These are phyloP conservation scores for Colletotrichum cereale DNA, from an alignment of 2,329 filamentous ascomycete species.

Conservation along the genomic window DNA sequence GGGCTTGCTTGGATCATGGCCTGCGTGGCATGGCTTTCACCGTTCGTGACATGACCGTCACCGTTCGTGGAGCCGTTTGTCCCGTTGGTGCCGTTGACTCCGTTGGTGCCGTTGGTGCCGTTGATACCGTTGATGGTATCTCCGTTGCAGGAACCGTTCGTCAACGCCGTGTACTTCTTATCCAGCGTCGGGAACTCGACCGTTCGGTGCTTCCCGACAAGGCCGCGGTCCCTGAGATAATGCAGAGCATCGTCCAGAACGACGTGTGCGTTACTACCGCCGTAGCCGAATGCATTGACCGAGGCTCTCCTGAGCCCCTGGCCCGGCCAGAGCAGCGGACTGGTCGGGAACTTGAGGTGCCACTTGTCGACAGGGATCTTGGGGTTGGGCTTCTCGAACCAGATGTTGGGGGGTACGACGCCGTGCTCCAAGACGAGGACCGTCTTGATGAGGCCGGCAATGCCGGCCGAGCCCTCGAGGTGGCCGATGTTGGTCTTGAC, in stretches of 20 bases:
- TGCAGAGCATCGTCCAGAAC: conserved; percentile 51
- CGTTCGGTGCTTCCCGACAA: conserved; percentile 33
- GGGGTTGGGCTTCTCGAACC: conserved; percentile 47
- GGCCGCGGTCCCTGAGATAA: conserved; percentile 20
- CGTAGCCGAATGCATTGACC: conserved; percentile 58
- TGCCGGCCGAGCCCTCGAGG: conserved; percentile 43
- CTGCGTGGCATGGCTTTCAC: no score
- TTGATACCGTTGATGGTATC: conserved; percentile 44
- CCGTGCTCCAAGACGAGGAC: conserved; percentile 48
- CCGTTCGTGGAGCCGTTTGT: conserved; percentile 47
- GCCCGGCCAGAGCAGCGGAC: conserved; percentile 35
- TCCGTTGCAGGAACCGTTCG: no score
- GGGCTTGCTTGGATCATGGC: neutral
- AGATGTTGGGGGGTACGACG: conserved; percentile 48
- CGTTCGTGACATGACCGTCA: no score
- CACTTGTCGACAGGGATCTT: conserved; percentile 46
- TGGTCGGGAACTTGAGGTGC: conserved; percentile 49
- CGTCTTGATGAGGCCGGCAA: conserved; percentile 47
- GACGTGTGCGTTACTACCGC: conserved; percentile 41
- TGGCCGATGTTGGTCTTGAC: conserved; percentile 46
- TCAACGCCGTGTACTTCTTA: neutral
- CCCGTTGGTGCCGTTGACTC: conserved; percentile 44
- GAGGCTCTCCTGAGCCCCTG: conserved; percentile 61
- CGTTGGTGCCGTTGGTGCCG: conserved; percentile 43
- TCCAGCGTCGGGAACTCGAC: neutral